Conservation (phyloP, 169 alveolate genomes). For the Theileria orientalis region DNA sequence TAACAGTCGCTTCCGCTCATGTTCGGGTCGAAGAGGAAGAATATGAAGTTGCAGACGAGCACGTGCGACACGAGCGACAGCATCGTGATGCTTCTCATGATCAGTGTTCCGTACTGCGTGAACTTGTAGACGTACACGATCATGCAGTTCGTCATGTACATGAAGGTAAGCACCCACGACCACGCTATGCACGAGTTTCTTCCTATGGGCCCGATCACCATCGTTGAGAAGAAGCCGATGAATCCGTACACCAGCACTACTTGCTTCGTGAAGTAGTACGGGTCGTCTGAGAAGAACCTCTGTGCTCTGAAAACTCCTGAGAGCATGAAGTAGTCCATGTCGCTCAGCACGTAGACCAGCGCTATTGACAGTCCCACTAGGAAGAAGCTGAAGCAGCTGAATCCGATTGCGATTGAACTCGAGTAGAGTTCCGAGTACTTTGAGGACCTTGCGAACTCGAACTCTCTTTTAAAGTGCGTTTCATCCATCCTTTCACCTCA, state of each 20-base stretch:
- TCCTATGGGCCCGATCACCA: background rate
- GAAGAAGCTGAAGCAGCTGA: background rate
- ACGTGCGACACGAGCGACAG: background rate
- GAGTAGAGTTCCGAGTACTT: background rate
- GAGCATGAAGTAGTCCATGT: background rate
- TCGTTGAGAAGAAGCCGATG: background rate
- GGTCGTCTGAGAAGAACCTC: conserved; percentile 5
- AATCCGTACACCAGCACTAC: background rate
- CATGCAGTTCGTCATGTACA: background rate
- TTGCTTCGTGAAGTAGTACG: background rate
- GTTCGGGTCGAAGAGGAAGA: conserved; percentile 4
- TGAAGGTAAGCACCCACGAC: background rate
- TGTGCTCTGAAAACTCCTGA: background rate
- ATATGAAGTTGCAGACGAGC: conserved; percentile 2
- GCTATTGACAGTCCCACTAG: conserved; percentile 1
- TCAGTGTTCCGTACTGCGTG: background rate
- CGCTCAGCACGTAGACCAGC: background rate
- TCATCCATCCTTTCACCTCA: background rate
- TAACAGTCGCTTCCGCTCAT: background rate
- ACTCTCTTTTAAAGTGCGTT: background rate
- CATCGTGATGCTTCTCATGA: background rate
- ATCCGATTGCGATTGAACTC: background rate
- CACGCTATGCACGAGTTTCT: background rate
- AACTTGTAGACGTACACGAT: background rate
- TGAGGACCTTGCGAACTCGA: background rate